Conservation (phyloP, 495 filamentous ascomycete genomes). For the Penicillium nucicola region DNA sequence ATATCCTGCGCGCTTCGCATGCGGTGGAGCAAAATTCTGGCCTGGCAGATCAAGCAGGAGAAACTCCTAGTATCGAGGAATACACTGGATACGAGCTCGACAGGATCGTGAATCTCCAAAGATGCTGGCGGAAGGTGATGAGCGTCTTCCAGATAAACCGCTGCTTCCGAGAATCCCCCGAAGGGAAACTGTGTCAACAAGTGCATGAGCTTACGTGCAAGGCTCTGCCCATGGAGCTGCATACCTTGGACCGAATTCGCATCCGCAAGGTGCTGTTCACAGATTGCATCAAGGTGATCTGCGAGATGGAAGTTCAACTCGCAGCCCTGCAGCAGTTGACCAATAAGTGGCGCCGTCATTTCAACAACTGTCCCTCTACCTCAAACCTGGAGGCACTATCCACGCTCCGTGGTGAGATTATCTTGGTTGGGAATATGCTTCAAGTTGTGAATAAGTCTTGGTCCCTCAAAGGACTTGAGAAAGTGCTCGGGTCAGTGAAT, state of each 20-base stretch:
- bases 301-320: background rate
- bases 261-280: conserved; percentile 12
- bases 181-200: background rate
- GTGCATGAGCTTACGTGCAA: background rate
- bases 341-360: background rate
- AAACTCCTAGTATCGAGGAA: background rate
- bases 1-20: background rate
- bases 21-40: background rate
- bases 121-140: conserved; percentile 7
- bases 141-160: background rate
- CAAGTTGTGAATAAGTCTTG: background rate
- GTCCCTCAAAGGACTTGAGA: conserved; percentile 5
- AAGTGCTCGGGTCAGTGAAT: background rate
- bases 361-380: background rate
- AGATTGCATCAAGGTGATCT: background rate
- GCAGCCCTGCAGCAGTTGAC: background rate
- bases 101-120: conserved; percentile 6
- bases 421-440: background rate
- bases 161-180: background rate
- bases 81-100: conserved; percentile 4
- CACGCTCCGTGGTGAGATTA: background rate
- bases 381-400: conserved; percentile 15
- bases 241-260: background rate
- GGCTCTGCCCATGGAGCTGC: background rate
- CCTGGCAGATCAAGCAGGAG: background rate